Evolutionary conservation across 768 basidiomycete species (phyloP), one percentile per base, ranked within the genome.

Genomic region (Mycena albidolilacea): DNA sequence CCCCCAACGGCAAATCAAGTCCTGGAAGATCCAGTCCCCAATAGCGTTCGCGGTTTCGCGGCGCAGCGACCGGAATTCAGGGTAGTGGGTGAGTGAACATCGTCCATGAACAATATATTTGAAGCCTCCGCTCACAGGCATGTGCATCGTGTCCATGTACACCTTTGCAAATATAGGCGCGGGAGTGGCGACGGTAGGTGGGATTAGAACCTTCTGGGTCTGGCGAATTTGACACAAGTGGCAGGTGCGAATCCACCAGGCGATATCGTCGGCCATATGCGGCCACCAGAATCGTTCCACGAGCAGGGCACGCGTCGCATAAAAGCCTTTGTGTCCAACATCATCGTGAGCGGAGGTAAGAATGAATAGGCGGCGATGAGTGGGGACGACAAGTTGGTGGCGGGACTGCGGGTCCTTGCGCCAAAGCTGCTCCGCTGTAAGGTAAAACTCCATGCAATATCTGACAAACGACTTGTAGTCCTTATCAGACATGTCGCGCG

Each of bases 391-490:
- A 30, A 30, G 30, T 30, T 30, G 30, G 30, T 30, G 30, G 30
- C 30, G 30, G 30, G 30, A 30, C 3, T 30, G 30, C 30, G 30
- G 30, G 30, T 30, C 30, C 15, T 73, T 76, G 12, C 70, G 30
- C 79, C 80, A 82, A 7, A 83, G 65, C n/a, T 73, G 59, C 1
- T 62, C 70, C 0, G 69, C 62, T 6, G 60, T 43, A 0, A 79
- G 4, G 48, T 78, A 80, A 63, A 80, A 81, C 9, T 79, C 70
- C 5, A 72, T 70, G 19, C 73, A 69, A 23, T 78, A 77, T 2
- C 76, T 72, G 1, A 79, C 37, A 48, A 80, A 78, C 1, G 72
- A 52, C 4, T 35, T 14, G 35, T 69, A 77, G 0, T 78, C 73
- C 5, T 48, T 19, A 43, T 75, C 73, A 10, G 62, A 35, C 15